These are phyloP conservation scores for Ceratobasidium sp. DNA, from an alignment of 1,284 basidiomycete genomes.

Conservation along the genomic window DNA sequence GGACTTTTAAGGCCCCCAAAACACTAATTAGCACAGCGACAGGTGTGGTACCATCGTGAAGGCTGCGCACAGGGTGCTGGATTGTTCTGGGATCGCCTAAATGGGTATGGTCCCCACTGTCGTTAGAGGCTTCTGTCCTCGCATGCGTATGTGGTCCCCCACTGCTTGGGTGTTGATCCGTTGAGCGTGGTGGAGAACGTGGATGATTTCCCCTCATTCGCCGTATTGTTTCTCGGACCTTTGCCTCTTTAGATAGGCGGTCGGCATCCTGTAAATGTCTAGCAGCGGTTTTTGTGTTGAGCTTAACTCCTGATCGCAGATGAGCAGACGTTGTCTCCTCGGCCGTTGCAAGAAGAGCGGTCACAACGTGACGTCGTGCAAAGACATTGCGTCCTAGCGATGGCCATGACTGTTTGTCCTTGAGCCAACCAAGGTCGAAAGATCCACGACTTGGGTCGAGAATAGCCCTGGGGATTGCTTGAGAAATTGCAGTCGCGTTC, in stretches of 20 bases:
- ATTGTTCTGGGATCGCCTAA: neutral
- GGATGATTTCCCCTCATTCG: conserved; percentile 21
- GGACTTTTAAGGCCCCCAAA: conserved; percentile 13
- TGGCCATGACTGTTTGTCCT: conserved; percentile 24
- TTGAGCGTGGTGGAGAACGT: conserved; percentile 22
- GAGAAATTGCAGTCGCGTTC: neutral
- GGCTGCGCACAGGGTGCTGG: neutral
- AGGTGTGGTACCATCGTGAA: conserved; percentile 3
- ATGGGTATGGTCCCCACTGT: neutral
- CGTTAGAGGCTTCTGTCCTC: neutral
- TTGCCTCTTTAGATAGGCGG: conserved; percentile 23
- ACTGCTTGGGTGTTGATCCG: conserved; percentile 12
- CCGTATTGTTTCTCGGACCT: conserved; percentile 12
- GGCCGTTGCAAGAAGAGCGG: conserved; percentile 23
- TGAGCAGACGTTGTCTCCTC: conserved; percentile 25
- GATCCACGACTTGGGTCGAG: conserved; percentile 1
- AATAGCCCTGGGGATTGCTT: conserved; percentile 3
- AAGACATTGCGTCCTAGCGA: conserved; percentile 33
- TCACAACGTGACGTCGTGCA: conserved; percentile 21
- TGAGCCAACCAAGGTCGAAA: conserved; percentile 35
- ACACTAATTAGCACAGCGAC: conserved; percentile 11
- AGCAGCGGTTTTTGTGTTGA: conserved; percentile 11
- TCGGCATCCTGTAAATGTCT: conserved; percentile 33
- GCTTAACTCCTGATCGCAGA: conserved; percentile 30
- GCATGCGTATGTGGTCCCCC: conserved; percentile 13